Evolutionary conservation across 495 filamentous ascomycete genomes (phyloP).

Genomic region (Barbatosphaeria neglecta): DNA sequence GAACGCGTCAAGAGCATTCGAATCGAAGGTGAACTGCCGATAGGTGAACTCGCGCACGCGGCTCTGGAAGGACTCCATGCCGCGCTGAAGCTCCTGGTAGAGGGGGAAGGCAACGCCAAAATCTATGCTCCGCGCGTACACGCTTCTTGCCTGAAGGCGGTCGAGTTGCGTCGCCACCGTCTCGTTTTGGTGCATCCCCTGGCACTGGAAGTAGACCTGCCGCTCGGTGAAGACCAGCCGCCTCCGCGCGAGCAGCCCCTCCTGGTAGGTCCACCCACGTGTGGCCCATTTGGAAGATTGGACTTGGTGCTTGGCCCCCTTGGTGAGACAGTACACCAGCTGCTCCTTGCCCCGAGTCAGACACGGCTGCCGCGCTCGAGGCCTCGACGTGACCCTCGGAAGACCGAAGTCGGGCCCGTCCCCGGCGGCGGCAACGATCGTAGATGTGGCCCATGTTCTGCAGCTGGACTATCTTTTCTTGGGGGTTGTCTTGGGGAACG

Average conservation of each 20-base stretch:
- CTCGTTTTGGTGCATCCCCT: not conserved
- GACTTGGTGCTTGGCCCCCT: not conserved
- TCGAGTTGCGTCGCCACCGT: not conserved
- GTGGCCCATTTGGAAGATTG: not conserved
- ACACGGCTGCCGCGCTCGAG: not conserved
- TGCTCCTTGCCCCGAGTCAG: not conserved
- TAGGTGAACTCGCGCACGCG: not conserved
- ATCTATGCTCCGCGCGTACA: not conserved
- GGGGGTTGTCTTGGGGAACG: slow-evolving; percentile 1
- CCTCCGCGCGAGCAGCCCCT: not conserved
- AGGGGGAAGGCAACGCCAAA: not conserved
- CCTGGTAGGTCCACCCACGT: slow-evolving; percentile 3
- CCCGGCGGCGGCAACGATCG: slow-evolving; percentile 19
- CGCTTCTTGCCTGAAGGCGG: not conserved
- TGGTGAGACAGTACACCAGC: not conserved
- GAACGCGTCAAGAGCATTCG: not conserved
- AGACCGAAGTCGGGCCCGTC: slow-evolving; percentile 14
- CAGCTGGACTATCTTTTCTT: slow-evolving; percentile 14
- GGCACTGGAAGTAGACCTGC: not conserved
- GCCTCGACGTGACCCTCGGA: slow-evolving; percentile 13
- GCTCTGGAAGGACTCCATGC: not conserved
- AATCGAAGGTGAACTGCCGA: not conserved
- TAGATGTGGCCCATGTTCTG: slow-evolving; percentile 20
- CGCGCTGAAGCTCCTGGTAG: not conserved
- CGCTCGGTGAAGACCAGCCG: slow-evolving; percentile 1